phyloP scores from a whole-genome alignment of 2,329 filamentous ascomycete genomes.

The Cadophora gregata region DNA sequence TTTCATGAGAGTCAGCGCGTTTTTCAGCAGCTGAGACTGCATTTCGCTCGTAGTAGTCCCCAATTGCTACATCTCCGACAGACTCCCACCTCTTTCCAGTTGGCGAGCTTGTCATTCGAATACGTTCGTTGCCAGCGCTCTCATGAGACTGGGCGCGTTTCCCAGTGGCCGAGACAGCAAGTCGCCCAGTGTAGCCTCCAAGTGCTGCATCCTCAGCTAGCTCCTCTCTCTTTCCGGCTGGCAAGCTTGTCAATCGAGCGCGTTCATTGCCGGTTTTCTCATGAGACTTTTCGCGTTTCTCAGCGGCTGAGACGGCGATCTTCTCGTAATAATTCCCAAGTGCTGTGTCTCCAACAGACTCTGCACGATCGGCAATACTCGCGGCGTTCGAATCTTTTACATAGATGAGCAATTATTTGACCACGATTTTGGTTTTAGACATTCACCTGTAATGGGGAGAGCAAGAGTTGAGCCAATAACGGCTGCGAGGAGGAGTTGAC shows the following conservation, averaged over 20 bases:
- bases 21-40: neutral
- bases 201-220: too few relatives aligned
- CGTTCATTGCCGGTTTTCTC: too few relatives aligned
- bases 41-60: neutral
- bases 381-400: neutral
- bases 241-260: too few relatives aligned
- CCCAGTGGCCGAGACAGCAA: too few relatives aligned
- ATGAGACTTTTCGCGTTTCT: neutral
- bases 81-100: too few relatives aligned
- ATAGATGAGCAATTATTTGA: neutral
- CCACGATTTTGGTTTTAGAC: neutral
- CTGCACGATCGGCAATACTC: neutral
- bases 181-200: too few relatives aligned
- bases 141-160: too few relatives aligned
- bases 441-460: neutral
- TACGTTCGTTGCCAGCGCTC: too few relatives aligned
- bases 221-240: too few relatives aligned
- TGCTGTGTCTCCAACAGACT: neutral
- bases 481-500: constrained; percentile 6
- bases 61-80: neutral
- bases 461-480: neutral
- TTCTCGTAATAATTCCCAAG: neutral
- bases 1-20: neutral
- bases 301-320: neutral
- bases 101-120: too few relatives aligned